These are phyloP conservation scores for Melocanna baccifera DNA, from an alignment of 176 grass and related monocot species.

Conservation along the genomic window DNA sequence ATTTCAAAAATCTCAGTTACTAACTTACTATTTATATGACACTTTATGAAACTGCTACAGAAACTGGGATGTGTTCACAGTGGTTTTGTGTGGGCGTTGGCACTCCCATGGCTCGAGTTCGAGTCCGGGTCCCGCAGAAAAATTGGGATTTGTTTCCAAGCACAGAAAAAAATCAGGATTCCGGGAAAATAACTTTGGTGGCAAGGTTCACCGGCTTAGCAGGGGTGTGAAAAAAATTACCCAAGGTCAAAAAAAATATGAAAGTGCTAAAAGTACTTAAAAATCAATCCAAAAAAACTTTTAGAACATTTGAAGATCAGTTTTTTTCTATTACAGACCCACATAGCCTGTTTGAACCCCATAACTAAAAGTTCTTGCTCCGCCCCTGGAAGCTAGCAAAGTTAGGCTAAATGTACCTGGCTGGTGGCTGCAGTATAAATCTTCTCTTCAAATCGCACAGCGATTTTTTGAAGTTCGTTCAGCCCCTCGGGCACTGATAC, in stretches of 20 bases:
- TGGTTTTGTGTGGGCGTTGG: not conserved
- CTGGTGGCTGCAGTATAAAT: constrained; percentile 54
- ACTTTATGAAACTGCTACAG: not conserved
- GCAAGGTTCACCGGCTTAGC: not conserved
- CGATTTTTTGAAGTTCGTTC: constrained; percentile 72
- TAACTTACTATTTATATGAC: not conserved
- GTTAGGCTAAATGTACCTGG: constrained; percentile 44
- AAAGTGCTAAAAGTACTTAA: not conserved
- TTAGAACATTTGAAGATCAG: constrained; percentile 1
- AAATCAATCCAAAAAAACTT: not conserved
- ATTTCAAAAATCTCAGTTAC: not conserved
- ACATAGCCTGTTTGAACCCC: not conserved
- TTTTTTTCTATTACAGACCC: not conserved
- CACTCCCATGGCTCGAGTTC: not conserved
- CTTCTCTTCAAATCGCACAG: constrained; percentile 69
- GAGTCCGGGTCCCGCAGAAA: not conserved
- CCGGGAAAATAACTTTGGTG: not conserved
- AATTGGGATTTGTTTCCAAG: not conserved
- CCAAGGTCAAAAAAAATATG: not conserved
- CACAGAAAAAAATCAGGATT: not conserved
- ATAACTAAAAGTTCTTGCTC: not conserved
- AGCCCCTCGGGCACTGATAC: constrained; percentile 60
- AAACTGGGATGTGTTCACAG: not conserved
- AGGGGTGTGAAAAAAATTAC: not conserved
- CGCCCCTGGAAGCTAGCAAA: not conserved